phyloP scores from a whole-genome alignment of 2,329 filamentous ascomycete species.

The Colletotrichum chrysophilum region DNA sequence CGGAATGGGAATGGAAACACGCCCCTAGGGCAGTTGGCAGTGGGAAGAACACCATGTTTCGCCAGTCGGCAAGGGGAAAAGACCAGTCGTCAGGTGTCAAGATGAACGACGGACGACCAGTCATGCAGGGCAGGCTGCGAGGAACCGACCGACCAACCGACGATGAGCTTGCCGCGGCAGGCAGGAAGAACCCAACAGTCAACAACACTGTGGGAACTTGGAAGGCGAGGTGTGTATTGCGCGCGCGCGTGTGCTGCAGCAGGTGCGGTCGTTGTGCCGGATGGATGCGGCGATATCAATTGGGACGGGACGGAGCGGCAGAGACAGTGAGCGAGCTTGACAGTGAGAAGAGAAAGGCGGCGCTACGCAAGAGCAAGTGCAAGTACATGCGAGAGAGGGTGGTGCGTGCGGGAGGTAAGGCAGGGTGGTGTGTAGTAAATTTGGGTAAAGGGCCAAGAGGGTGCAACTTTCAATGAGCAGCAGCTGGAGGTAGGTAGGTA shows the following conservation, averaged over 20 bases:
- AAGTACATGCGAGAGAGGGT: neutral
- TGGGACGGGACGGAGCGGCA: neutral
- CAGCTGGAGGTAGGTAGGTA: neutral
- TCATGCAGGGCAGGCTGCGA: conserved; percentile 1
- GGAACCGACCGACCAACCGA: neutral
- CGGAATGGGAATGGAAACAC: conserved; percentile 12
- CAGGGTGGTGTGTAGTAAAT: neutral
- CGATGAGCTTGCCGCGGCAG: conserved; percentile 3
- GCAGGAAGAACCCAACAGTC: neutral
- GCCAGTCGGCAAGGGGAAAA: conserved; percentile 8
- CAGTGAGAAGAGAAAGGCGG: neutral
- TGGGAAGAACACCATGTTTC: neutral
- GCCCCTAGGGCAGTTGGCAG: neutral
- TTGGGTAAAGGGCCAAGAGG: neutral
- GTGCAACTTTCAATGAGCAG: neutral
- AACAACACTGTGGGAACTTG: neutral
- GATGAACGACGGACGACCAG: neutral
- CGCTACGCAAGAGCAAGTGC: neutral
- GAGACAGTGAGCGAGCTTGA: neutral
- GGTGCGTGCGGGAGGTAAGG: neutral
- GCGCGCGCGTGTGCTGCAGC: neutral
- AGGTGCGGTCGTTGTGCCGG: neutral
- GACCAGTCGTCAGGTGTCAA: conserved; percentile 11
- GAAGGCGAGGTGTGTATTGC: neutral
- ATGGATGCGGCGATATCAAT: conserved; percentile 17